A percentile compares a stretch with the other conserved stretches of the same genome.
These are phyloP conservation scores for Diaporthe eres DNA, from an alignment of 2,329 filamentous ascomycete species.

Conservation along the genomic window DNA sequence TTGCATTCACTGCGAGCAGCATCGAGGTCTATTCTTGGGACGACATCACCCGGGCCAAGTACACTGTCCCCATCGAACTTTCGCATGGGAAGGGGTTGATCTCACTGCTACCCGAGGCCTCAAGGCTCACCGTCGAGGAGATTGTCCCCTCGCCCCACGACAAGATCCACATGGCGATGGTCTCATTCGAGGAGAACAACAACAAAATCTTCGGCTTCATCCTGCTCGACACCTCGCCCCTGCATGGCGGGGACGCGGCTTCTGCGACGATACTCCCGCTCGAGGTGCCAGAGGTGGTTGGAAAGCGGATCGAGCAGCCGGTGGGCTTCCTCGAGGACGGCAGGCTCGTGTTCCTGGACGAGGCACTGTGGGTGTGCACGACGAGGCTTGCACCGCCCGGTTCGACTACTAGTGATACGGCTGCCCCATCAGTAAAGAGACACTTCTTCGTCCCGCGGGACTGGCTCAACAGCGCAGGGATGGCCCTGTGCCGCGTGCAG, in stretches of 20 bases:
- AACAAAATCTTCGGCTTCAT: conserved; percentile 23
- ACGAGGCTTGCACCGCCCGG: not conserved
- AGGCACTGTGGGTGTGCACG: conserved; percentile 45
- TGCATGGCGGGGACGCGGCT: not conserved
- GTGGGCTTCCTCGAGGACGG: conserved; percentile 44
- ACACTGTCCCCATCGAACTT: conserved; percentile 9
- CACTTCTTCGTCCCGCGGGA: conserved; percentile 47
- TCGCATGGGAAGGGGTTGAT: not conserved
- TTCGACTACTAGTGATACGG: not conserved
- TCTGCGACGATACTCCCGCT: conserved; percentile 3
- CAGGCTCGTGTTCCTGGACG: conserved; percentile 44
- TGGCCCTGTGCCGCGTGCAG: conserved; percentile 42
- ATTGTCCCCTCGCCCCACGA: conserved; percentile 10
- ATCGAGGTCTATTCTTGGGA: conserved; percentile 32
- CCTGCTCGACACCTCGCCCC: conserved; percentile 42
- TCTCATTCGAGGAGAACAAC: conserved; percentile 30
- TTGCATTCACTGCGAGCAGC: conserved; percentile 27
- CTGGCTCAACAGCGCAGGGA: conserved; percentile 43
- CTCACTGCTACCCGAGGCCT: conserved; percentile 4
- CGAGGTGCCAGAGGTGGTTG: conserved; percentile 13
- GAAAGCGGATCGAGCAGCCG: conserved; percentile 26
- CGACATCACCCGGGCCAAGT: not conserved
- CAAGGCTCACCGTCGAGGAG: not conserved
- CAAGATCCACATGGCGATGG: conserved; percentile 27
- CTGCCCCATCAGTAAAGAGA: conserved; percentile 22